Evolutionary conservation across 441 rosid genomes (phyloP), one percentile per base, ranked within the genome.

Genomic region (Populus hybrid): DNA sequence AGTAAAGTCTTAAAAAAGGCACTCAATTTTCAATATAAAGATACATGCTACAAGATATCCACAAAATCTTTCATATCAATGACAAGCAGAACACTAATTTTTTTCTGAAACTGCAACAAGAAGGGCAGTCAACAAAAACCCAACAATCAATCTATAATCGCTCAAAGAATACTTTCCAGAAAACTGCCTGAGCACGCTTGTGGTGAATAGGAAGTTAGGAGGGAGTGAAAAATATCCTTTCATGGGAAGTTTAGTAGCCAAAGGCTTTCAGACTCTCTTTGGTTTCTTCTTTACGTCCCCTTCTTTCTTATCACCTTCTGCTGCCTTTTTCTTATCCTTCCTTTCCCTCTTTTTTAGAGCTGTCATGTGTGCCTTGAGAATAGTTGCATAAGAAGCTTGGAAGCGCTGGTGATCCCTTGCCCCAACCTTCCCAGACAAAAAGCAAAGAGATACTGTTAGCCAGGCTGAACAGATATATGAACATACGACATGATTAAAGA

Each of bases 331-430:
- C 85, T 84, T 79, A 83, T 93, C 97, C 82, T 93, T 95, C 85
- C 98, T 91, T 83, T 95, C 99, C 83, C 98, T 91, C 85, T 92
- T 93, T 88, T 95, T 93, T 79, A 95, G 77, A 74, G 93, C 88
- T 74, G 95, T 91, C 94, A 95, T 90, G 87, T 84, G 98, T 0
- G 99, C 99, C 85, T 95, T 95, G 61, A 95, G 94, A 68, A 95
- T 90, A 1, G 97, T 92, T 34, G 97, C 97, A 81, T 95, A 93
- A 4, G 97, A 95, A 75, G 98, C 95, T 85, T 95, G 99, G 75
- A 95, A 95, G 64, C 94, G 90, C 80, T 89, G 95, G 75, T 95
- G 98, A 84, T 95, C 98, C 81, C 91, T 93, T 4, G 87, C 90
- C 38, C 97, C 97, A 34, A 95, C 99, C 99, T 95, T 74, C 23